Percentiles rank a stretch among this genome's conserved stretches.
Conservation (phyloP, 805 yeast genomes). For the Yarrowia divulgata region DNA sequence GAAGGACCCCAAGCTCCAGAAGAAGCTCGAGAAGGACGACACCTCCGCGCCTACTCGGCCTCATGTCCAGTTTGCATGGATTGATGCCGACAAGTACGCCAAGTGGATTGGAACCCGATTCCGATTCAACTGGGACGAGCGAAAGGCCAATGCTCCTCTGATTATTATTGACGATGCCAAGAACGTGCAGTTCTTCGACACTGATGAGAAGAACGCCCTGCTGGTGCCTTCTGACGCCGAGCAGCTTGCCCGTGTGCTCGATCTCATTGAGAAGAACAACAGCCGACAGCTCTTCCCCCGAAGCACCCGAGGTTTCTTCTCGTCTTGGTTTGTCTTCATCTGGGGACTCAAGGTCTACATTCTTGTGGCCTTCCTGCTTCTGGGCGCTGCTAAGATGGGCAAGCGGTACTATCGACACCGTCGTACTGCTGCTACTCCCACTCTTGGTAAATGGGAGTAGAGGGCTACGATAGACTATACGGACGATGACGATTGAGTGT, state of each 20-base stretch:
- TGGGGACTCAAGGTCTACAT: slow-evolving; percentile 24
- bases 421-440: slow-evolving; percentile 22
- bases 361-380: slow-evolving; percentile 14
- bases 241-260: slow-evolving; percentile 26
- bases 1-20: slow-evolving; percentile 39
- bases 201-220: slow-evolving; percentile 23
- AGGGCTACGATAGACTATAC: background rate
- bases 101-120: slow-evolving; percentile 36
- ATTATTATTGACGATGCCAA: slow-evolving; percentile 35
- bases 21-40: slow-evolving; percentile 37
- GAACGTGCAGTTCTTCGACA: slow-evolving; percentile 33
- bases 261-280: slow-evolving; percentile 32
- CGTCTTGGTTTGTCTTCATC: slow-evolving; percentile 19
- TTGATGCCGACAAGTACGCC: slow-evolving; percentile 38
- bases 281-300: slow-evolving; percentile 25
- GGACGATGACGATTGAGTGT: slow-evolving; percentile 25
- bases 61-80: slow-evolving; percentile 36
- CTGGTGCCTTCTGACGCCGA: slow-evolving; percentile 14
- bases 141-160: slow-evolving; percentile 20
- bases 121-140: slow-evolving; percentile 25
- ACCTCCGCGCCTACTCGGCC: slow-evolving; percentile 25
- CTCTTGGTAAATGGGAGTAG: slow-evolving; percentile 39
- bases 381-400: slow-evolving; percentile 5
- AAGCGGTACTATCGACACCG: slow-evolving; percentile 30
- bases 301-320: slow-evolving; percentile 21